These are phyloP conservation scores for Solanum etuberosum DNA, from an alignment of 257 asterid genomes.

Conservation along the genomic window DNA sequence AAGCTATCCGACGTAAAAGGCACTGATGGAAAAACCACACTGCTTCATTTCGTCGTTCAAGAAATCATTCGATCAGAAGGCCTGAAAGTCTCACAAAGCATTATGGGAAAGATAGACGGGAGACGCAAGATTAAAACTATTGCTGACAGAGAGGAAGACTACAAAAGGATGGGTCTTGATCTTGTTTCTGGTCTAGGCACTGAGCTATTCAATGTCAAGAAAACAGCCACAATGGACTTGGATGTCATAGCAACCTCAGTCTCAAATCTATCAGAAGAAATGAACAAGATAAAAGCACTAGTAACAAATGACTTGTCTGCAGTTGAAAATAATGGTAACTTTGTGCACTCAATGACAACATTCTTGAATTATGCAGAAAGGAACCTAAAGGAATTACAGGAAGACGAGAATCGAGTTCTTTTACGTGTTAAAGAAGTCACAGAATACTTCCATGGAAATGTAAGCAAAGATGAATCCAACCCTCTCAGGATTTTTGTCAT, in stretches of 20 bases:
- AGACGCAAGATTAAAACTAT: conserved; percentile 16
- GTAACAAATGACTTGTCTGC: conserved; percentile 25
- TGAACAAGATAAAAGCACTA: conserved; percentile 29
- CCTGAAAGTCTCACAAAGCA: conserved; percentile 74
- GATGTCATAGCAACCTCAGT: conserved; percentile 82
- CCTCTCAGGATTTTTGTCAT: conserved; percentile 76
- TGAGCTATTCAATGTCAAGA: conserved; percentile 88
- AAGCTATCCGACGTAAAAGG: conserved; percentile 91
- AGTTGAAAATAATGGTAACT: conserved; percentile 41
- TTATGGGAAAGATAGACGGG: conserved; percentile 77
- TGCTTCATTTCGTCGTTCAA: conserved; percentile 92
- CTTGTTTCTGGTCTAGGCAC: conserved; percentile 63
- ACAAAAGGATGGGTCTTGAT: conserved; percentile 76
- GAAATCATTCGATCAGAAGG: conserved; percentile 90
- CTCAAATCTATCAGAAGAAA: conserved; percentile 39
- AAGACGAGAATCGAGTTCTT: conserved; percentile 59
- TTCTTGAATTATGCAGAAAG: conserved; percentile 50
- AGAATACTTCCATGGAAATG: conserved; percentile 87
- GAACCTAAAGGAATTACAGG: conserved; percentile 52
- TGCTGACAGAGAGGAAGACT: conserved; percentile 62
- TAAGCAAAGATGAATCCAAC: conserved; percentile 73
- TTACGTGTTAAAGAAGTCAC: conserved; percentile 64
- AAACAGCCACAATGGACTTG: conserved; percentile 77
- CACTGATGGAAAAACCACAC: conserved; percentile 82
- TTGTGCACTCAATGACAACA: conserved; percentile 47